Percentiles rank a stretch among this genome's conserved stretches.
Evolutionary conservation across 169 alveolate genomes (phyloP).

Genomic region (Cryptosporidium muris): DNA sequence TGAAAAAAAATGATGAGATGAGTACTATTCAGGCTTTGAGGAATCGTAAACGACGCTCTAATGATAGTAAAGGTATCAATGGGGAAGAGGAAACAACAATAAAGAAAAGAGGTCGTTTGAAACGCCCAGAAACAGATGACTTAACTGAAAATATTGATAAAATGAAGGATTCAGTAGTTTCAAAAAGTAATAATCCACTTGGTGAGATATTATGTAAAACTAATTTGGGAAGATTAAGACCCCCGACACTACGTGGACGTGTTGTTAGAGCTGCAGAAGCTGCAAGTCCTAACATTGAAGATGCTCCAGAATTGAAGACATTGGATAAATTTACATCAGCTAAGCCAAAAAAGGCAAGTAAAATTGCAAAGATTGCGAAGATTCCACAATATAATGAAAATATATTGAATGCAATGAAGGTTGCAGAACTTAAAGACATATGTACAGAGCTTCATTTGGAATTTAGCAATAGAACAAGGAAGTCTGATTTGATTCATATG

Average conservation of each 20-base stretch:
- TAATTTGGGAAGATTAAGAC: slow-evolving; percentile 52
- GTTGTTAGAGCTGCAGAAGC: slow-evolving; percentile 67
- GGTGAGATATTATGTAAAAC: slow-evolving; percentile 26
- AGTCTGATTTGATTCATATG: slow-evolving; percentile 34
- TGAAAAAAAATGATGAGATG: not conserved
- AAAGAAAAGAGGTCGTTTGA: slow-evolving; percentile 33
- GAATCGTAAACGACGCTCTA: too few relatives aligned
- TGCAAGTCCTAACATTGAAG: slow-evolving; percentile 41
- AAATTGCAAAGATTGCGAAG: slow-evolving; percentile 59
- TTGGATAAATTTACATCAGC: slow-evolving; percentile 1
- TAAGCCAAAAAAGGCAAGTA: slow-evolving; percentile 36
- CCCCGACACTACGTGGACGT: slow-evolving; percentile 17
- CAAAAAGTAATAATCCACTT: slow-evolving; percentile 15
- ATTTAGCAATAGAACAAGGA: slow-evolving; percentile 17
- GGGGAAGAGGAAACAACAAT: not conserved
- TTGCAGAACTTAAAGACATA: slow-evolving; percentile 36
- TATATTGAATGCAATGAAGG: slow-evolving; percentile 55
- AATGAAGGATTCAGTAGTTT: slow-evolving; percentile 16
- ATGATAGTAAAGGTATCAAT: not conserved
- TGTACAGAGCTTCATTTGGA: slow-evolving; percentile 49
- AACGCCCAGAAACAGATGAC: slow-evolving; percentile 56
- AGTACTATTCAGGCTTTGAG: not conserved
- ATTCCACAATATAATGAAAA: slow-evolving; percentile 58
- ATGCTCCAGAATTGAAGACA: slow-evolving; percentile 30
- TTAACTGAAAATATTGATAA: slow-evolving; percentile 27